Base-by-base conservation (phyloP, 768 basidiomycete species). In the Sistotremastrum suecicum region DNA sequence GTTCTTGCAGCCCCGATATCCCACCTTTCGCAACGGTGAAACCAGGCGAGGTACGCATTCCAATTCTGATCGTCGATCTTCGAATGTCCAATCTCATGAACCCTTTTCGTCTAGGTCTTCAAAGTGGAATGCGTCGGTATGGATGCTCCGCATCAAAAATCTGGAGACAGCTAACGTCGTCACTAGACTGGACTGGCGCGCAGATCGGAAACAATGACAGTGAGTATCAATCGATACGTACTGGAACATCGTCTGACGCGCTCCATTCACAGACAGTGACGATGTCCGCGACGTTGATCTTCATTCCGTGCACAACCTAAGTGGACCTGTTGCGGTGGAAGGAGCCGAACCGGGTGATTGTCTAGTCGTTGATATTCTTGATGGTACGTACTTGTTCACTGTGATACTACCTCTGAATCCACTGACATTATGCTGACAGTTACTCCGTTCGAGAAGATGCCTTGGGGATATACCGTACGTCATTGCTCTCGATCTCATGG, bases 311-410 rank as follows among this genome's bases (percentile, higher is more conserved):
- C 84, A 86, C 56, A 78, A 85, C 54, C 68, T 87, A n/a, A 76
- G 78, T 4, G 84, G 84, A 0, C 83, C 83, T 0, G 69, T 87
- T 43, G 77, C 74, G 0, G 73, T 87, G 8, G 80, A 84, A 51
- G 80, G 79, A 9, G 77, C 84, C 1, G 76, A 82, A 51, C 83
- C 84, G 0, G 84, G 83, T 1, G 83, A 87, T 56, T 83, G 80
- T 43, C 68, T 87, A 3, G 78, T 83, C 5, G 78, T 87, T 3
- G 83, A 87, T 47, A 82, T 87, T 47, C 61, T 87, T n/a, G 80
- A 85, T 54, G 75, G 79, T 80, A 52, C 38, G 63, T 10, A 20
- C 9, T 37, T 9, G 32, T 8, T 43, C 42, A 32, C 37, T 10
- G 30, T 53, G 20, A 20, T 31, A 9, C 39, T 6, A 42, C 29